Evolutionary conservation across 805 yeast species (phyloP), one percentile per base, ranked within the genome.

Genomic region (Candida maltosa): DNA sequence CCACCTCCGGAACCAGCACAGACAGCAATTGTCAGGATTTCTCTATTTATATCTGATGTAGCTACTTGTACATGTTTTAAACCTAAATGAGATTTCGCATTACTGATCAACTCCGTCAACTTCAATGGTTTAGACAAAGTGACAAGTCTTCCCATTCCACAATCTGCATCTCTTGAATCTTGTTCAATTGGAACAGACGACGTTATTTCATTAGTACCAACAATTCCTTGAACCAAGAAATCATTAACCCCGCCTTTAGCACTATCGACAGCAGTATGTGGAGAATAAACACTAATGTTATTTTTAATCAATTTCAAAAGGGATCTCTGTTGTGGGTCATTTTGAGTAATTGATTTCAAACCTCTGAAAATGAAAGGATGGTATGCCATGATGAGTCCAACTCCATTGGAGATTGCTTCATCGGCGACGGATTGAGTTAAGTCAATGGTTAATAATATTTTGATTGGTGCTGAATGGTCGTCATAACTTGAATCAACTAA

Each of bases 1-100:
- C 81, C 70, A 3, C 85, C 82, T 0, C 98, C 97, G 2, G 96
- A 84, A 0, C 99, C 99, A 3, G 98, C 97, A 60, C 99, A 93
- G 11, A 93, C 57, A 1, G 97, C 97, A 16, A 88, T 65, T 0
- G 75, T 70, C 16, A 56, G 58, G 35, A 87, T 69, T 3, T 40
- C 40, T 5, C 60, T 60, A 19, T 47, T 52, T 8, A 40, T 40
- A 37, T 56, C 45, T 2, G 54, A 58, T 4, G 37, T 32, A 2
- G 87, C 86, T 2, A 87, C 75, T 54, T 86, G 95, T 6, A 89
- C 63, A 42, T 77, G 59, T 0, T 57, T 35, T 35, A 91, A 58
- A 0, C 64, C 67, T 29, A 91, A 59, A 19, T 68, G 61, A 1
- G 34, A 30, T 53, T 88, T 89, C 30, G 82, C 70, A 21, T 68